These are phyloP conservation scores for Biscutella laevigata DNA, from an alignment of 441 rosid species.

Conservation along the genomic window DNA sequence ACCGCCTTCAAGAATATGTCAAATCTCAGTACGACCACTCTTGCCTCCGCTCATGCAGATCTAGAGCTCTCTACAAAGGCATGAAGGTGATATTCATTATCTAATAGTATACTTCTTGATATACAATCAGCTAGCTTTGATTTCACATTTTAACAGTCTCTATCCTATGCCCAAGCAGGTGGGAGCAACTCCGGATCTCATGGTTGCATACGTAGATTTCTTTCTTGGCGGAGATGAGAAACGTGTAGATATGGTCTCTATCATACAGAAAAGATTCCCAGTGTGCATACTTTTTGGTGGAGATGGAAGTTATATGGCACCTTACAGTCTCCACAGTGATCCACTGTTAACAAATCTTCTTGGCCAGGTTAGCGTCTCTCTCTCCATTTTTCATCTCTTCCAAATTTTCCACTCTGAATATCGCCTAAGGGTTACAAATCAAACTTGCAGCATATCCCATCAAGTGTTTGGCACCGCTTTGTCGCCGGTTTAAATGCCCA, in stretches of 20 bases:
- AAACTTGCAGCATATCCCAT: conserved; percentile 67
- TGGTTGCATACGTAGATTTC: conserved; percentile 93
- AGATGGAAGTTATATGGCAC: conserved; percentile 96
- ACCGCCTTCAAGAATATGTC: conserved; percentile 88
- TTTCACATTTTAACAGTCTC: background rate
- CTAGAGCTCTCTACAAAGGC: conserved; percentile 95
- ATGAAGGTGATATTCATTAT: conserved; percentile 65
- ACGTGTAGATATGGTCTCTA: conserved; percentile 85
- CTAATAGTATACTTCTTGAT: conserved; percentile 13
- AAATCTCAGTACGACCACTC: conserved; percentile 95
- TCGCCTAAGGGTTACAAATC: conserved; percentile 11
- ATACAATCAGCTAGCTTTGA: background rate
- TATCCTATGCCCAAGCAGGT: conserved; percentile 45
- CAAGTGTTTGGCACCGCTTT: conserved; percentile 89
- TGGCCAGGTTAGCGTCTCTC: conserved; percentile 63
- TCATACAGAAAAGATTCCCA: conserved; percentile 85
- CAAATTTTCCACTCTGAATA: conserved; percentile 7
- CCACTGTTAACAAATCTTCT: conserved; percentile 74
- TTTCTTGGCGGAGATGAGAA: conserved; percentile 99
- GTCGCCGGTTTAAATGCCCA: conserved; percentile 95
- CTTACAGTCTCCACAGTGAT: conserved; percentile 79
- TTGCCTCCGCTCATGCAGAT: conserved; percentile 96
- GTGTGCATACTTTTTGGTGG: conserved; percentile 98
- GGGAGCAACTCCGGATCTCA: conserved; percentile 91
- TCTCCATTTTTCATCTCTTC: background rate